Evolutionary conservation across 169 alveolate species (phyloP).

Genomic region (Perkinsus olseni): DNA sequence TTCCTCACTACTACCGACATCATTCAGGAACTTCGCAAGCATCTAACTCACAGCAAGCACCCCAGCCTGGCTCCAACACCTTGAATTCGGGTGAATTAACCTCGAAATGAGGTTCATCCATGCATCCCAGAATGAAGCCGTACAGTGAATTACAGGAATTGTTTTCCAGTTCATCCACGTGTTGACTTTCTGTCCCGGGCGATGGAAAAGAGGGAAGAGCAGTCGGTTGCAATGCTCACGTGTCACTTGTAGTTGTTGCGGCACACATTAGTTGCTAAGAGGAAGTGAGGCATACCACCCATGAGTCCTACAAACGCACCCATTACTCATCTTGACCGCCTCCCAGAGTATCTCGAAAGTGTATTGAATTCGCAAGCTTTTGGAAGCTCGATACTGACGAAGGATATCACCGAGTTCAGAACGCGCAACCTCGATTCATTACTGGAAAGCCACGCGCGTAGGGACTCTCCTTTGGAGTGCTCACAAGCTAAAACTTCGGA

Average conservation of each 20-base stretch:
- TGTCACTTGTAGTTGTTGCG: not conserved
- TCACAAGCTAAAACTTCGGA: too few species aligned
- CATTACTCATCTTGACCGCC: not conserved
- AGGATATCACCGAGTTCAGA: not conserved
- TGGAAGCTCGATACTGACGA: not conserved
- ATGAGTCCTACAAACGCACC: not conserved
- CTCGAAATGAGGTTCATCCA: not conserved
- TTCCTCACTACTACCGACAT: not conserved
- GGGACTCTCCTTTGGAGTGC: not conserved
- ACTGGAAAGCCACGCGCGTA: not conserved
- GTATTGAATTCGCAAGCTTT: not conserved
- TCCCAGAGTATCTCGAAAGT: not conserved
- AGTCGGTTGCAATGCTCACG: not conserved
- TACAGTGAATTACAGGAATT: not conserved
- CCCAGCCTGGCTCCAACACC: not conserved
- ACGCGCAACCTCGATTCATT: not conserved
- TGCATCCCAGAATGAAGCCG: not conserved
- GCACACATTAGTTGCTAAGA: not conserved
- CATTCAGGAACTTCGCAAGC: not conserved
- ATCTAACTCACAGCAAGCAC: not conserved
- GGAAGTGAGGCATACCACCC: not conserved
- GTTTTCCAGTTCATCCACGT: not conserved
- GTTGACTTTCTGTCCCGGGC: not conserved
- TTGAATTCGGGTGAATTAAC: not conserved
- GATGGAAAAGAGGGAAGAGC: not conserved